Conservation (phyloP, 2,329 filamentous ascomycete species). For the Aspergillus awamori region DNA sequence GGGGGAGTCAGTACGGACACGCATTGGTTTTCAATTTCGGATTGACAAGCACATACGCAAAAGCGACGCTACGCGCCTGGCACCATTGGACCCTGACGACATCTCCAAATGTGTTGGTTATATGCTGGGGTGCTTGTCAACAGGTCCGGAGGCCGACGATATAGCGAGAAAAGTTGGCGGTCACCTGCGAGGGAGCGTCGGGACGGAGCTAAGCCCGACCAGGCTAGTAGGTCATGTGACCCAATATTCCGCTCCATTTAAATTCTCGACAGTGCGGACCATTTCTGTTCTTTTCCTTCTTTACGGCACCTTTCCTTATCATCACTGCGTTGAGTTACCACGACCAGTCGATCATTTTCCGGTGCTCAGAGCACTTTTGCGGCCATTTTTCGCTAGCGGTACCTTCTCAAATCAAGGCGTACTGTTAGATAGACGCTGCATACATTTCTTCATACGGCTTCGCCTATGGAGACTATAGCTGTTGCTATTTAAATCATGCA, state of each 20-base stretch:
- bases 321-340: conserved; percentile 72
- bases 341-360: conserved; percentile 87
- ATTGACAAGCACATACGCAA: conserved; percentile 38
- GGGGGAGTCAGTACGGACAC: conserved; percentile 18
- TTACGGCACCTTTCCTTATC: conserved; percentile 88
- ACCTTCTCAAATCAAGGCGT: conserved; percentile 77
- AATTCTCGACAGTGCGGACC: conserved; percentile 20
- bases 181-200: conserved; percentile 17
- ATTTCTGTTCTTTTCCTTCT: conserved; percentile 35
- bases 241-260: conserved; percentile 27
- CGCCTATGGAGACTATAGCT: neutral
- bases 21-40: conserved; percentile 7
- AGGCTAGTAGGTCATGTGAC: conserved; percentile 31
- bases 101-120: conserved; percentile 31
- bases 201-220: conserved; percentile 29
- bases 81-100: conserved; percentile 46
- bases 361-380: conserved; percentile 77
- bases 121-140: conserved; percentile 24
- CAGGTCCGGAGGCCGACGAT: conserved; percentile 18
- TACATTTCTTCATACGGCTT: conserved; percentile 55
- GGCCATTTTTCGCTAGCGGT: conserved; percentile 99
- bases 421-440: conserved; percentile 97
- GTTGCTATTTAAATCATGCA: neutral
- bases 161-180: conserved; percentile 44
- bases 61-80: conserved; percentile 43